Conservation (phyloP, 1,284 basidiomycete species). For the Puccinia triticina region DNA sequence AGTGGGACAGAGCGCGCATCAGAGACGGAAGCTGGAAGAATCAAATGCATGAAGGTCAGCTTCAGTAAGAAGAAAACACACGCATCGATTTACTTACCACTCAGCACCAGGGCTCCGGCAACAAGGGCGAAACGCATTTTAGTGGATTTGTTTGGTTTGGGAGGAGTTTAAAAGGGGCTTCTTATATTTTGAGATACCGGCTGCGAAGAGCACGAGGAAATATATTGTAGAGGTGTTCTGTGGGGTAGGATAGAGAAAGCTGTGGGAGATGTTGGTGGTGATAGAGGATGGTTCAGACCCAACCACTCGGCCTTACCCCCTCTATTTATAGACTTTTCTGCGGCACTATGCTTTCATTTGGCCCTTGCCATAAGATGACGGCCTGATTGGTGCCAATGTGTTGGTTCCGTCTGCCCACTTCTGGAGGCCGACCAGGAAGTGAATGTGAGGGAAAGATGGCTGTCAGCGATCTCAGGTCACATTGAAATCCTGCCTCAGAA, state of each 20-base stretch:
- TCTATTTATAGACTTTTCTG: not conserved
- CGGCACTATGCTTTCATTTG: not conserved
- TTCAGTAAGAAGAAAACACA: not conserved
- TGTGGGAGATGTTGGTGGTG: not conserved
- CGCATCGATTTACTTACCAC: not conserved
- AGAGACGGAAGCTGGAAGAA: not conserved
- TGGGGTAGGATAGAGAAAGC: too few species aligned
- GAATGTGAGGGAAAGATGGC: not conserved
- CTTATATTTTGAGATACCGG: not conserved
- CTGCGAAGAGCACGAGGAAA: too few species aligned
- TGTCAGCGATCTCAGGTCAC: not conserved
- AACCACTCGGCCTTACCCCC: not conserved
- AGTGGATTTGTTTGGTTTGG: not conserved
- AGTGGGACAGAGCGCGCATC: not conserved
- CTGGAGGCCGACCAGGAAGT: not conserved
- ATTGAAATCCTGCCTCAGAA: too few species aligned
- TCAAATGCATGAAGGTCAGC: not conserved
- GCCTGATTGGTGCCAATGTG: not conserved
- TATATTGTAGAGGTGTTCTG: too few species aligned
- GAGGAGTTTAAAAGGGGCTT: not conserved
- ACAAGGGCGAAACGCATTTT: slow-evolving; percentile 1
- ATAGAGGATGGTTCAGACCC: not conserved
- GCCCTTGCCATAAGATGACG: not conserved
- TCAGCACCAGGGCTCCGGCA: not conserved
- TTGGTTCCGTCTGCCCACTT: not conserved